phyloP scores from a whole-genome alignment of 192 early-diverging fungal species.

The Rhizoclosmatium sp. region DNA sequence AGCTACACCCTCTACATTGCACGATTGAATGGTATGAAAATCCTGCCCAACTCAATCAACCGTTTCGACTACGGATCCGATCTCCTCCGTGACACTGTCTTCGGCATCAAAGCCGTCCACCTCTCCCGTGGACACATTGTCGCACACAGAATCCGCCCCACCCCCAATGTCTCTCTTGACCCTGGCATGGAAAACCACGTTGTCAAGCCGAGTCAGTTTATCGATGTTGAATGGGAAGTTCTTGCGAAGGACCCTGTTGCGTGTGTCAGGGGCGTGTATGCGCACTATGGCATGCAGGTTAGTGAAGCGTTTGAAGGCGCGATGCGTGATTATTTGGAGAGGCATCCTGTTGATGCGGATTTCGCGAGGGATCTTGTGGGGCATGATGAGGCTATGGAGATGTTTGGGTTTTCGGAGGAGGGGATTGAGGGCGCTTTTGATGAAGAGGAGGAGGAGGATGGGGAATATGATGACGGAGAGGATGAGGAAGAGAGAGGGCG shows the following conservation, averaged over 20 bases:
- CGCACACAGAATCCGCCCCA: background rate
- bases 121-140: background rate
- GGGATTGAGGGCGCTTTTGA: no score
- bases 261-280: background rate
- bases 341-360: background rate
- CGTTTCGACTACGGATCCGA: background rate
- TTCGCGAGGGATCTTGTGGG: no score
- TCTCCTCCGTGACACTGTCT: background rate
- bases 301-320: background rate
- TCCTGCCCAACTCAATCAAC: background rate
- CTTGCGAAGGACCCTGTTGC: background rate
- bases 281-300: background rate
- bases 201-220: background rate
- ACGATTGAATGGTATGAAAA: background rate
- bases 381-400: no score
- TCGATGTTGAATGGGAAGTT: background rate
- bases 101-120: background rate
- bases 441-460: no score
- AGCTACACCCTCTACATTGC: background rate
- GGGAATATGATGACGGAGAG: no score
- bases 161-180: background rate
- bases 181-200: background rate
- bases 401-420: no score
- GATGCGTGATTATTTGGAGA: constrained; percentile 11
- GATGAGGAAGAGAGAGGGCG: no score